phyloP scores from a whole-genome alignment of 169 alveolate genomes.

The Plasmodium malariae region DNA sequence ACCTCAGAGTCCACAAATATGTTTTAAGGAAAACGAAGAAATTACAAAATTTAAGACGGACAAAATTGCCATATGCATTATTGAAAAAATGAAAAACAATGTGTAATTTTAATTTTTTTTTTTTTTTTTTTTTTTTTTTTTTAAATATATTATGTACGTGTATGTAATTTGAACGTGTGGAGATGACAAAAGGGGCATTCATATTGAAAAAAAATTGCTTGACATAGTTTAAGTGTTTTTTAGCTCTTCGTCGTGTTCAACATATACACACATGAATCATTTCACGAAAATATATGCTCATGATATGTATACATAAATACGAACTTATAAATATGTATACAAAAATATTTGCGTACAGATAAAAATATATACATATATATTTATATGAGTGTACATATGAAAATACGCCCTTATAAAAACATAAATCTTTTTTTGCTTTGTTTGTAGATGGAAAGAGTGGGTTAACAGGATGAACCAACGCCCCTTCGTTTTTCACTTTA shows the following conservation, averaged over 20 bases:
- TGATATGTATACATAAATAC: too few species aligned
- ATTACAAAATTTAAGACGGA: slow-evolving; percentile 21
- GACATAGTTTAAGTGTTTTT: too few species aligned
- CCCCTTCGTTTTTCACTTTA: slow-evolving; percentile 48
- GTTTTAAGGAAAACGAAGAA: slow-evolving; percentile 41
- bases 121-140: background rate
- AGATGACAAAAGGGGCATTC: too few species aligned
- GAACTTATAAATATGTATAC: background rate
- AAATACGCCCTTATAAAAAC: background rate
- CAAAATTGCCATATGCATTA: slow-evolving; percentile 30
- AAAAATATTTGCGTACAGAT: background rate
- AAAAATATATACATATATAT: background rate
- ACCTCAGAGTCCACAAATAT: slow-evolving; percentile 25
- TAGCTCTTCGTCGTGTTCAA: too few species aligned
- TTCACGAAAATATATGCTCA: too few species aligned
- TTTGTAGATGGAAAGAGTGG: slow-evolving; percentile 68
- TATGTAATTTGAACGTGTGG: too few species aligned
- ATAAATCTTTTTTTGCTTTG: background rate
- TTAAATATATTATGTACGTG: background rate
- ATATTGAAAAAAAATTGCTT: too few species aligned
- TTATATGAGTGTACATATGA: background rate
- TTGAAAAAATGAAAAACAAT: slow-evolving; percentile 7
- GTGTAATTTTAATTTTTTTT: too few species aligned
- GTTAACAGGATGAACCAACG: slow-evolving; percentile 25
- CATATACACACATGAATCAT: too few species aligned